Base-by-base conservation (phyloP, 2,329 filamentous ascomycete genomes). In the Juglanconis sp. region DNA sequence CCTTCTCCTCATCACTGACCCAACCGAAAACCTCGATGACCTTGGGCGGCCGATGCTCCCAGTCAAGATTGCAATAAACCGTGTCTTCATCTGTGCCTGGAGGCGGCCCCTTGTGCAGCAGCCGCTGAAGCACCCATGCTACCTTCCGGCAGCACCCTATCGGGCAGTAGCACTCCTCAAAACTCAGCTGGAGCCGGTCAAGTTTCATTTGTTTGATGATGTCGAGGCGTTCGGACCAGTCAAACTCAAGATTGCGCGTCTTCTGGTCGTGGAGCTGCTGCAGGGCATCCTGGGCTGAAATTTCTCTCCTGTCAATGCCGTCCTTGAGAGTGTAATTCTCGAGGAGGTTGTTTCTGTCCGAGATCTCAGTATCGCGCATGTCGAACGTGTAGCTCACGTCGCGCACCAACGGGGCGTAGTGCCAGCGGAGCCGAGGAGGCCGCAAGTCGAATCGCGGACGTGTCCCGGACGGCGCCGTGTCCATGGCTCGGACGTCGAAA, bases 321-420 rank as follows among this genome's bases (percentile, higher is more conserved):
- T 5, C 15, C 40, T 48, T 59, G 46, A 53, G 15, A 9, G 1
- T 0, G 15, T 2, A 6, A 11, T 32, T 24, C n/a, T 9, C 11
- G 48, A 44, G 46, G 5, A 62, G 42, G 35, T 53, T 56, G 0
- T 9, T 11, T 9, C 38, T n/a, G 52, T 59, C 60, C 4, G n/a
- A 13, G 6, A 13, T n/a, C 11, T n/a, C 30, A 15, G 15, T 2
- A 10, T 62, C 60, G 17, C 60, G 60, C 56, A 62, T 59, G 40
- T 62, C 56, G 30, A 62, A 62, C 9, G 56, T 15, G 30, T 56
- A 62, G 36, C 60, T 62, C 32, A 62, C 60, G 36, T 62, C 56
- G 3, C 56, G 51, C 8, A 54, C 34, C 17, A 62, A 42, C 9
- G 4, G 47, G 10, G 47, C 51, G 31, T 52, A 52, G 40, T 24